Evolutionary conservation across 208 protist species (phyloP), one percentile per base, ranked within the genome.

Genomic region (Leishmania tropica): DNA sequence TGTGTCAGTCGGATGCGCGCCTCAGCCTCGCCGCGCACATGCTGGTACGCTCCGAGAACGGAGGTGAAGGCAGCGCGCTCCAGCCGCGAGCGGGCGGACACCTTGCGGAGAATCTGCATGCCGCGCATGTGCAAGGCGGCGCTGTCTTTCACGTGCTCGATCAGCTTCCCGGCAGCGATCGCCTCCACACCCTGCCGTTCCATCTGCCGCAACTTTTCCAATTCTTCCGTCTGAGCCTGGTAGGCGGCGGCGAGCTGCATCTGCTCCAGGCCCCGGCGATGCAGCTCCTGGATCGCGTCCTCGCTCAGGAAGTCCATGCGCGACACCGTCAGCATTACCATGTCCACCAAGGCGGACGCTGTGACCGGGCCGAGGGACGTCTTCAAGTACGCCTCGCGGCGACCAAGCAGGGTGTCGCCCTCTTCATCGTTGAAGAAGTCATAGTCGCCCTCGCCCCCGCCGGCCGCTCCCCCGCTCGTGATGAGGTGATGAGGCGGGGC

Each of bases 181-280:
- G 84, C 87, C 81, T 96, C 91, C 40, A 96, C 91, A n/a, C 91
- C 92, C 76, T 93, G 87, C 28, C 85, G 90, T 71, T 96, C 93
- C 72, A 95, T 85, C 62, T 77, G 78, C 48, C 89, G 88, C 35
- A 87, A 75, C 45, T 92, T 91, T 75, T 93, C 87, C n/a, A 93
- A 47, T 83, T 96, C 93, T 58, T 91, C 93, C 31, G 81, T 75
- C 76, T 96, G 93, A 4, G 93, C 93, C 17, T 82, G 83, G 62
- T 79, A 80, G n/a, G 91, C 91, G 28, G 93, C 91, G 7, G 81
- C 73, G 54, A 89, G 79, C 87, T 96, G 93, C 89, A 93, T 93
- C 74, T 83, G 58, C 54, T 92, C 68, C 70, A 95, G 81, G 1
- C 93, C 93, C 24, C 83, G 80, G 31, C 85, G 73, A 83, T 96